A percentile compares a stretch with the other conserved stretches of the same genome.
These are phyloP conservation scores for Gamsiella multidivaricata DNA, from an alignment of 192 early-diverging fungal genomes.

Conservation along the genomic window DNA sequence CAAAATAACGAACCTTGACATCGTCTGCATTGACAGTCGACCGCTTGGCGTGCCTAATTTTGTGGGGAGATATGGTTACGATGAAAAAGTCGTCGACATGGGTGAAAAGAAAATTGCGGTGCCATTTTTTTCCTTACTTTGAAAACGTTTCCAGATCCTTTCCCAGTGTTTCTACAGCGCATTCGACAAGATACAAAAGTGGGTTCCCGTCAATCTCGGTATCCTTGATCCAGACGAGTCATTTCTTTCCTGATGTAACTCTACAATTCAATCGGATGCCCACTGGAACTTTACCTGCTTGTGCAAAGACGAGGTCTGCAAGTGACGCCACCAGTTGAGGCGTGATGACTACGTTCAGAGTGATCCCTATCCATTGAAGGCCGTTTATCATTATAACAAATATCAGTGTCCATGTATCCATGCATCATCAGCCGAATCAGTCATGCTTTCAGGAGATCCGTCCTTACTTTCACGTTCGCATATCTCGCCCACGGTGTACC, in stretches of 20 bases:
- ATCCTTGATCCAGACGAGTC: too few species aligned
- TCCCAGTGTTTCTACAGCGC: constrained; percentile 43
- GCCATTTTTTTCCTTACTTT: constrained; percentile 21
- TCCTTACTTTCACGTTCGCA: constrained; percentile 51
- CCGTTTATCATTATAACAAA: too few species aligned
- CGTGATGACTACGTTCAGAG: constrained; percentile 42
- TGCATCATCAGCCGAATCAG: too few species aligned
- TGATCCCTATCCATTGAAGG: too few species aligned
- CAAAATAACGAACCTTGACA: constrained; percentile 56
- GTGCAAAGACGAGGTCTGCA: constrained; percentile 51
- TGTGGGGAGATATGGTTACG: too few species aligned
- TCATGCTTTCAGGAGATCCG: too few species aligned
- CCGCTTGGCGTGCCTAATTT: constrained; percentile 57
- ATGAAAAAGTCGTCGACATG: not conserved
- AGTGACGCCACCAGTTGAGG: constrained; percentile 57
- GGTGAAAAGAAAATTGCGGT: not conserved
- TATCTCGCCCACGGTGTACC: constrained; percentile 56
- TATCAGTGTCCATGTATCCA: too few species aligned
- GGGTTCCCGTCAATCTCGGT: too few species aligned
- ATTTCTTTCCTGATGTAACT: too few species aligned
- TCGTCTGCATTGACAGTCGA: constrained; percentile 55
- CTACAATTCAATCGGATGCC: not conserved
- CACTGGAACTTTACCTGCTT: constrained; percentile 34
- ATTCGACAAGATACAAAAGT: constrained; percentile 1
- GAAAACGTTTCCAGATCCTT: constrained; percentile 56